Evolutionary conservation across 192 early-diverging fungal genomes (phyloP), one percentile per base, ranked within the genome.

Genomic region (Cetraspora pellucida): DNA sequence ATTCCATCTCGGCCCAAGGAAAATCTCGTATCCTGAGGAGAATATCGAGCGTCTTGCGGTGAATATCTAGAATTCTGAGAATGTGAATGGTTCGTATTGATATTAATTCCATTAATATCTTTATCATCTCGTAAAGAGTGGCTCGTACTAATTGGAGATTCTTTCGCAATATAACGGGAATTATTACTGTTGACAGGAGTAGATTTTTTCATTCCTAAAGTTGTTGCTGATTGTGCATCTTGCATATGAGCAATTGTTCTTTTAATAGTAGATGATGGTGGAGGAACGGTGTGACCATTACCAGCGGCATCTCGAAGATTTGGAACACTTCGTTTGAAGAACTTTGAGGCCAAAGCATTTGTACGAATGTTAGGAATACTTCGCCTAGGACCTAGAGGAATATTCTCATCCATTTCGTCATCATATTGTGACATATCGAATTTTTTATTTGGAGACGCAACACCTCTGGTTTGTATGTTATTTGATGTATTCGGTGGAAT

Each of bases 291-390:
- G 2, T 63, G 31, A 37, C 37, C 37, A 37, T n/a, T 17, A 52
- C 31, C 21, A 31, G 74, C 43, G 11, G 25, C 46, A 9, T 76
- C 74, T 27, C 74, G 61, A 54, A 76, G 61, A 54, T 76, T 76
- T 10, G 74, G 74, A 16, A 65, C 74, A 16, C 74, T 76, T 25
- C 74, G 31, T 44, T 76, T 76, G 4, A 65, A 21, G 19, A 65
- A 54, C 28, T 43, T 63, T 43, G 74, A 23, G 16, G 74, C 55
- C 1, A 76, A 13, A 21, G 25, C 16, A 59, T 45, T 59, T 10
- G 31, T 54, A 16, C 74, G 74, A 30, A 76, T 65, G 9, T 76
- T 76, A 13, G 74, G 74, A 43, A 54, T 65, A 14, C 74, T 76
- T 63, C 74, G 23, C 1, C 74, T 63, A 23, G 59, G 74, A 45